phyloP scores from a whole-genome alignment of 495 filamentous ascomycete genomes.

The Hypoxylon trugodes region DNA sequence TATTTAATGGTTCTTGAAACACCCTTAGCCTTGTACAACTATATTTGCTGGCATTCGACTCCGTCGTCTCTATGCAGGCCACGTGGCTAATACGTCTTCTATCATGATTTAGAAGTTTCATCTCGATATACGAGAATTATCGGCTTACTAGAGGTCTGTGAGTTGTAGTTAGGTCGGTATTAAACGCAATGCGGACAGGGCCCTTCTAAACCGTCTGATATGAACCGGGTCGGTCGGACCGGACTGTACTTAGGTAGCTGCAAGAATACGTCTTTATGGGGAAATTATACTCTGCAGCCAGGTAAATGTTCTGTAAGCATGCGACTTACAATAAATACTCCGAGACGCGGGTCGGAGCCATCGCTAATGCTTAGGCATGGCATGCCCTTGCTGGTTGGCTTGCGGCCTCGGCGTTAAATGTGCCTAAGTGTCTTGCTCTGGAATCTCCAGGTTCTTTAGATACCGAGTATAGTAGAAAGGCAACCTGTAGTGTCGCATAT shows the following conservation, averaged over 20 bases:
- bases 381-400: not conserved
- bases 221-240: not conserved
- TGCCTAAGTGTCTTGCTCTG: not conserved
- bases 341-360: not conserved
- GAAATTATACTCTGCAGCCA: conserved; percentile 3
- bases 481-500: conserved; percentile 13
- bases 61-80: conserved; percentile 23
- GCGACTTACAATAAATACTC: not conserved
- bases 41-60: conserved; percentile 8
- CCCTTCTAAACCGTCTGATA: not conserved
- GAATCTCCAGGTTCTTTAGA: not conserved
- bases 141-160: conserved; percentile 1
- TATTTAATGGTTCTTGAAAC: conserved; percentile 20
- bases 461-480: conserved; percentile 2
- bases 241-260: conserved; percentile 4
- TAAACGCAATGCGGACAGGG: not conserved
- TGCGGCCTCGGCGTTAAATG: conserved; percentile 5
- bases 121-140: conserved; percentile 14
- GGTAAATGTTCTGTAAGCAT: not conserved
- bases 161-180: not conserved
- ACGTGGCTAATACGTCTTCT: conserved; percentile 24
- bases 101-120: not conserved
- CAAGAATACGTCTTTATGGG: not conserved
- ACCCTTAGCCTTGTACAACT: conserved; percentile 20
- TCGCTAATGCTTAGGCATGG: not conserved